Base-by-base conservation (phyloP, 1,284 basidiomycete species). In the Phaffia rhodozyma region DNA sequence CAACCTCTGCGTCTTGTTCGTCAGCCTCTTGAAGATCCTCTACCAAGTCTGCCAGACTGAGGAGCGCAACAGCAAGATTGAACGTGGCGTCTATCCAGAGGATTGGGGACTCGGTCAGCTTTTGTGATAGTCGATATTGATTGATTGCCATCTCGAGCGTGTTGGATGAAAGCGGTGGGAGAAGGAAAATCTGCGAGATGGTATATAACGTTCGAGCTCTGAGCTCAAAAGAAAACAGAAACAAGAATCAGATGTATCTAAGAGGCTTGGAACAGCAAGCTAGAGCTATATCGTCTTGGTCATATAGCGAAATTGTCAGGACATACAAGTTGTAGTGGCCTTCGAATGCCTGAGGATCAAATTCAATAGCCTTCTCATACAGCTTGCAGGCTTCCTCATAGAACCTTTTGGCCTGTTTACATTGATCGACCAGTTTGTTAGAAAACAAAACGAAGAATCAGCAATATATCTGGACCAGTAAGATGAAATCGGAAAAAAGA, bases 261-360 rank as follows among this genome's bases (percentile, higher is more conserved):
- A 16, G 21, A 54, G 54, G 2, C 16, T 16, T 43, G 13, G 38
- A 43, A 16, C 38, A 11, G 13, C 13, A 43, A 5, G 9, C 38
- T 11, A 11, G 38, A 43, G 13, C 16, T 7, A 11, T 43, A 16
- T 11, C 38, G 16, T 16, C n/a, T 34, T 23, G 23, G 25, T n/a
- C 13, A 23, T 34, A 29, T 50, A n/a, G 20, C 58, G 23, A 7
- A 29, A 30, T 7, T 6, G 18, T 55, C 3, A n/a, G 32, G 5
- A 66, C 74, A 69, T 49, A 76, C 74, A 73, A 72, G 63, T 77
- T 77, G 68, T 76, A 77, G 1, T 70, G 70, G 0, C 74, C 73
- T 65, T 76, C 75, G 56, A 71, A 76, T 1, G 71, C 71, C 25
- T 67, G 59, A 16, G 71, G 65, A 38, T 68, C 63, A 34, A 72